A percentile compares a stretch with the other conserved stretches of the same genome.
phyloP scores from a whole-genome alignment of 106 monocot genomes.

The Cymbidium sinense region DNA sequence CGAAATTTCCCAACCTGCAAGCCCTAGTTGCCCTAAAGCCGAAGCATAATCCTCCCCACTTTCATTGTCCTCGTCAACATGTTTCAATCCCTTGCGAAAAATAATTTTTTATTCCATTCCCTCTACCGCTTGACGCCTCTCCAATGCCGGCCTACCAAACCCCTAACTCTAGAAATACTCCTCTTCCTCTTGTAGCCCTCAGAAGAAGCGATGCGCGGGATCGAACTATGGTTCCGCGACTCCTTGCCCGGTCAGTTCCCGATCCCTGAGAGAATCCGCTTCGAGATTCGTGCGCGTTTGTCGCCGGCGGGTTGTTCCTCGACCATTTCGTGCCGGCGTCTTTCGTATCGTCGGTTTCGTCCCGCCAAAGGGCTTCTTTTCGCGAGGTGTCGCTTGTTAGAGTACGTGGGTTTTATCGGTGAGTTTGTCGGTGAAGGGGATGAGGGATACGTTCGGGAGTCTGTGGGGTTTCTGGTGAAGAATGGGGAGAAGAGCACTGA shows the following conservation, averaged over 20 bases:
- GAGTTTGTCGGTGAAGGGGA: conserved; percentile 73
- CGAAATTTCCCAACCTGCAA: neutral
- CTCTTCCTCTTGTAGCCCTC: neutral
- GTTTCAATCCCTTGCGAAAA: neutral
- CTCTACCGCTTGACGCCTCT: conserved; percentile 1
- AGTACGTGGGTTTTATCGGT: conserved; percentile 51
- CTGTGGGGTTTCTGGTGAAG: conserved; percentile 41
- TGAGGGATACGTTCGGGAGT: conserved; percentile 37
- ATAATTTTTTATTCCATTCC: conserved; percentile 4
- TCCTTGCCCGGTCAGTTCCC: neutral
- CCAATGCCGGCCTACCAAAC: conserved; percentile 2
- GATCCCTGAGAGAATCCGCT: neutral
- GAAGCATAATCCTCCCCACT: neutral
- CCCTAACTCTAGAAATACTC: conserved; percentile 25
- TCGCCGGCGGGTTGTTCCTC: conserved; percentile 61
- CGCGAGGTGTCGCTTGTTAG: neutral
- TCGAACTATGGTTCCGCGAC: conserved; percentile 47
- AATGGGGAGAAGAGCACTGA: conserved; percentile 36
- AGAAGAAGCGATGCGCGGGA: conserved; percentile 25
- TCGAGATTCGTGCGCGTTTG: neutral
- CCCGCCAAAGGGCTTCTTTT: conserved; percentile 8
- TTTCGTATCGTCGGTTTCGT: conserved; percentile 26
- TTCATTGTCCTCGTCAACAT: neutral
- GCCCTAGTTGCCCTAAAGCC: conserved; percentile 14
- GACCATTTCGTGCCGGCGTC: conserved; percentile 25